Base-by-base conservation (phyloP, 2,329 filamentous ascomycete genomes). In the Lasiodiplodia sp. region DNA sequence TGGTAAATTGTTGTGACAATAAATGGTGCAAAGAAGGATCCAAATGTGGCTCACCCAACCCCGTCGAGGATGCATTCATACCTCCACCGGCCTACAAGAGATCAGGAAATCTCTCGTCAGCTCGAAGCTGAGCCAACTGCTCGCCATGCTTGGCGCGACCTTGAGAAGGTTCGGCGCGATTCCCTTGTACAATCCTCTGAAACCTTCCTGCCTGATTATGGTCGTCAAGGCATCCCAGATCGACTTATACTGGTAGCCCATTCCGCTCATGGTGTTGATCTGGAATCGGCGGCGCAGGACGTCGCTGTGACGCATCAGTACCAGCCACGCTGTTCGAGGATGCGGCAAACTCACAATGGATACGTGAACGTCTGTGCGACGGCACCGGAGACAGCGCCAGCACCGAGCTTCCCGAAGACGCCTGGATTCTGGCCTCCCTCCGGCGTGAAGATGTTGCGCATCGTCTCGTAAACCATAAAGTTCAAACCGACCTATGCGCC, bases 291-390 rank as follows among this genome's bases (percentile, higher is more conserved):
- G 90, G 38, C 96, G 92, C 67, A 99, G 86, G 2, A 99, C 95
- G 78, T 97, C 94, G 78, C 93, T 96, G 67, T n/a, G 47, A 31
- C 31, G n/a, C 38, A 21, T 68, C 51, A 68, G 60, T 25, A 18
- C 18, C 31, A 38, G 31, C 14, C n/a, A 6, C 38, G 31, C 25
- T 25, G 28, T 6, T 10, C 23, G 10, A 23, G 34, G 21, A 10
- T n/a, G 8, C 31, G 16, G 12, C 8, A 28, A 12, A 58, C 92
- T 87, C 82, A 97, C 92, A 99, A 97, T 70, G 96, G 96, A 82
- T 99, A 99, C 76, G 96, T 99, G 86, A 92, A 97, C 2, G 95
- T 98, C 80, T 99, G 96, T 52, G 96, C 96, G 65, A 99, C 92
- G 34, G 93, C 96, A 49, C 96, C 96, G n/a, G 94, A 97, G 65